phyloP scores from a whole-genome alignment of 1,139 yeast genomes.

The Yamadazyma atmosphaerica region DNA sequence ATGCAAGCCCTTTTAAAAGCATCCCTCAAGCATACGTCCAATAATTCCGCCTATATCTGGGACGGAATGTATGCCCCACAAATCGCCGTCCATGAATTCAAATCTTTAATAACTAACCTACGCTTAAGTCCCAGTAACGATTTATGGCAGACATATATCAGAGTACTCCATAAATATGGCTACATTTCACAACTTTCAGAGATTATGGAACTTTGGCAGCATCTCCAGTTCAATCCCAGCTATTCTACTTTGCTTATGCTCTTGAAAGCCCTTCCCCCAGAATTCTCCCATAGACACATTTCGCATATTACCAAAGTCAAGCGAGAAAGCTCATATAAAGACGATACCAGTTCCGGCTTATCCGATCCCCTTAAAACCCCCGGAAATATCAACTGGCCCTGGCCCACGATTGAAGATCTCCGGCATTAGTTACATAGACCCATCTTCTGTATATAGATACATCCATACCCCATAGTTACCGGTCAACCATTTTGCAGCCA shows the following conservation, averaged over 20 bases:
- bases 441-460: too few species aligned
- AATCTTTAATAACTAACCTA: slow-evolving; percentile 29
- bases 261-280: slow-evolving; percentile 41
- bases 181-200: slow-evolving; percentile 52
- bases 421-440: not conserved
- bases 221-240: slow-evolving; percentile 48
- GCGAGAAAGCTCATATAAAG: slow-evolving; percentile 15
- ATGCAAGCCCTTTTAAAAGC: slow-evolving; percentile 46
- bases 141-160: slow-evolving; percentile 54
- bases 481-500: too few species aligned
- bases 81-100: slow-evolving; percentile 60
- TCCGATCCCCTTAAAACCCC: not conserved
- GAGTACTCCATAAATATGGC: slow-evolving; percentile 46
- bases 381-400: slow-evolving; percentile 20
- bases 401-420: slow-evolving; percentile 25
- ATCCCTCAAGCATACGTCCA: slow-evolving; percentile 19
- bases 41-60: slow-evolving; percentile 37
- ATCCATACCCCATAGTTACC: too few species aligned
- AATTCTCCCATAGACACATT: slow-evolving; percentile 39
- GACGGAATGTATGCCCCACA: slow-evolving; percentile 56
- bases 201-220: slow-evolving; percentile 60
- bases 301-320: slow-evolving; percentile 34
- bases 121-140: slow-evolving; percentile 41
- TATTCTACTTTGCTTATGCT: slow-evolving; percentile 35
- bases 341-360: too few species aligned